A percentile compares a stretch with the other conserved stretches of the same genome.
Evolutionary conservation across 2,329 filamentous ascomycete species (phyloP).

Genomic region (Raffaelea ambrosiae): DNA sequence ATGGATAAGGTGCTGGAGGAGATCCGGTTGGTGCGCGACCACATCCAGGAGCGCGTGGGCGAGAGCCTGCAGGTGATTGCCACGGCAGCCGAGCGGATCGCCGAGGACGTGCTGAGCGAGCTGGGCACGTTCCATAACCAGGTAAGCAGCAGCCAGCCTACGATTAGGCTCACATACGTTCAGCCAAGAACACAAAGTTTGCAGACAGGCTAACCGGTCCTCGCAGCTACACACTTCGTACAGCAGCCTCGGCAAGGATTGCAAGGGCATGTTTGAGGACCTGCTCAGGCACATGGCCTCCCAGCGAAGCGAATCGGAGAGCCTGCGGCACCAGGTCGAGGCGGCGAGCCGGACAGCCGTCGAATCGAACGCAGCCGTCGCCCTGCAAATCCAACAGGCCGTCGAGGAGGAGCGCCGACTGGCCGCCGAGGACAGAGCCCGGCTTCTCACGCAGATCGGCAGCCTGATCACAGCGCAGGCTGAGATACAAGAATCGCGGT

Average conservation of each 20-base stretch:
- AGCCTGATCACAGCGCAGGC: constrained; percentile 67
- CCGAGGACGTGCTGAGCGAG: constrained; percentile 80
- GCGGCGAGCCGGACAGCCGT: constrained; percentile 60
- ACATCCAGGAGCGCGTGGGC: constrained; percentile 78
- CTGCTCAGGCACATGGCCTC: constrained; percentile 64
- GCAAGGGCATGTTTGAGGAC: constrained; percentile 78
- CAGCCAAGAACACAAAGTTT: too few relatives aligned
- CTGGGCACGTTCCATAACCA: constrained; percentile 72
- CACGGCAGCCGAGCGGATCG: constrained; percentile 77
- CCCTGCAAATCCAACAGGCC: constrained; percentile 57
- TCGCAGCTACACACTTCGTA: constrained; percentile 75
- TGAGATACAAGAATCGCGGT: constrained; percentile 62
- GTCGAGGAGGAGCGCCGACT: constrained; percentile 69
- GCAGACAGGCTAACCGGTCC: too few relatives aligned
- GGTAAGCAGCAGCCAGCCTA: too few relatives aligned
- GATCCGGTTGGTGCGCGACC: constrained; percentile 81
- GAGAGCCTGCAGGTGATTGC: constrained; percentile 79
- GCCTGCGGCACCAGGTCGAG: constrained; percentile 63
- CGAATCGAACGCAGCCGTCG: constrained; percentile 58
- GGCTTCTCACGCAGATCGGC: constrained; percentile 68
- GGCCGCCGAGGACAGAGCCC: constrained; percentile 64
- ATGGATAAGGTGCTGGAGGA: constrained; percentile 90
- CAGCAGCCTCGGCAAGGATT: constrained; percentile 72
- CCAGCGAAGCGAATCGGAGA: constrained; percentile 70
- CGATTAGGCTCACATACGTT: too few relatives aligned